A percentile compares a stretch with the other conserved stretches of the same genome.
These are phyloP conservation scores for Penicillium argentinense DNA, from an alignment of 495 filamentous ascomycete species.

Conservation along the genomic window DNA sequence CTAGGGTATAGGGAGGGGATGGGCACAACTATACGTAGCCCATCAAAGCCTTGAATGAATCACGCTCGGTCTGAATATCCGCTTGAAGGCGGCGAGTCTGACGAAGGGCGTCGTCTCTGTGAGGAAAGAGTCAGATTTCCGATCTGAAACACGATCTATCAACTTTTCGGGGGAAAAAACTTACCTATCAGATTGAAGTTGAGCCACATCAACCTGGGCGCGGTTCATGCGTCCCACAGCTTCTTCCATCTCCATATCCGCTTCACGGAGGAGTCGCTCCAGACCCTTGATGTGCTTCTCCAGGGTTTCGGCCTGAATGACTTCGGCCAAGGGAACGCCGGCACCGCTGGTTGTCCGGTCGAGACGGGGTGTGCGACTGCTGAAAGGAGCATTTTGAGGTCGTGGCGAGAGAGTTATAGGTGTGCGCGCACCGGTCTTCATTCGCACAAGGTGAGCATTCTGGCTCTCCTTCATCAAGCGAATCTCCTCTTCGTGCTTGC, in stretches of 20 bases:
- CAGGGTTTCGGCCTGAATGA: constrained; percentile 67
- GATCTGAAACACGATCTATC: constrained; percentile 16
- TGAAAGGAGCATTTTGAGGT: constrained; percentile 65
- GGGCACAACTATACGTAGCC: constrained; percentile 18
- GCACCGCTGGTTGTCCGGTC: constrained; percentile 58
- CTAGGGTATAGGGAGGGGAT: constrained; percentile 1
- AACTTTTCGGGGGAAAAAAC: constrained; percentile 22
- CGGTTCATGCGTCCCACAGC: constrained; percentile 89
- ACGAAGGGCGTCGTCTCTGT: constrained; percentile 79
- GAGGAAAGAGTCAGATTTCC: constrained; percentile 11
- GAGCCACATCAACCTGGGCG: constrained; percentile 91
- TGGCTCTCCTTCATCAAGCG: constrained; percentile 72
- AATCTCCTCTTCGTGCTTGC: constrained; percentile 84
- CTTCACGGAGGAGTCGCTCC: constrained; percentile 75
- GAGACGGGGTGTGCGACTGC: constrained; percentile 54
- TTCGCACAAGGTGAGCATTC: constrained; percentile 71
- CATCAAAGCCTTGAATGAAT: constrained; percentile 50
- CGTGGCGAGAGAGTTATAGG: constrained; percentile 41
- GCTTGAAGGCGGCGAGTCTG: constrained; percentile 75
- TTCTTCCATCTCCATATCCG: constrained; percentile 92
- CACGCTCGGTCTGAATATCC: constrained; percentile 59
- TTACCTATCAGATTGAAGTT: constrained; percentile 85
- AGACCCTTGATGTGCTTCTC: constrained; percentile 76
- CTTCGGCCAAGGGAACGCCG: constrained; percentile 58
- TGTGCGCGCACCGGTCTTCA: constrained; percentile 57